phyloP scores from a whole-genome alignment of 2,329 filamentous ascomycete genomes.

The Penicillium sp. region DNA sequence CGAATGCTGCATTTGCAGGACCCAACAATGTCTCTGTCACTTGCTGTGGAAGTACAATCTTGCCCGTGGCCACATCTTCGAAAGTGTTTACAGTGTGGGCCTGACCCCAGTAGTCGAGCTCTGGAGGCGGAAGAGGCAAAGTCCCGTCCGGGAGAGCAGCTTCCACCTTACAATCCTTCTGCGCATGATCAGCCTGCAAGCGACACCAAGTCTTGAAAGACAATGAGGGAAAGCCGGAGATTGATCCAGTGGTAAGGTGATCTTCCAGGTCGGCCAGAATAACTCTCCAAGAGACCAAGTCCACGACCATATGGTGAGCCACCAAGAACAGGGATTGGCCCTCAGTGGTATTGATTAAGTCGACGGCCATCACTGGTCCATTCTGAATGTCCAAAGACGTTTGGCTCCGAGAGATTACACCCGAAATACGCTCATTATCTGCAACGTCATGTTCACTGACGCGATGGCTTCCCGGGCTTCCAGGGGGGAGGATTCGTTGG shows the following conservation, averaged over 20 bases:
- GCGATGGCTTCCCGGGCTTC: neutral
- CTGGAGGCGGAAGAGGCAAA: neutral
- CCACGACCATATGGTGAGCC: constrained; percentile 24
- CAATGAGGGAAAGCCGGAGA: neutral
- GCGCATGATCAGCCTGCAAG: neutral
- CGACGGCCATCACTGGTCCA: constrained; percentile 19
- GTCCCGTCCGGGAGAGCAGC: neutral
- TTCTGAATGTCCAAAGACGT: neutral
- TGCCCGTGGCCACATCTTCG: neutral
- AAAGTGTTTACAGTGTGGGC: neutral
- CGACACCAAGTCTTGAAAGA: constrained; percentile 2
- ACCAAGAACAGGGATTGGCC: constrained; percentile 20
- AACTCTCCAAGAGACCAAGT: constrained; percentile 27
- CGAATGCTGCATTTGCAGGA: neutral
- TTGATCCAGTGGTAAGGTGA: neutral
- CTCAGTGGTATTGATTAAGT: constrained; percentile 14
- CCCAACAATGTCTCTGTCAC: neutral
- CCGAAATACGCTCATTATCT: neutral
- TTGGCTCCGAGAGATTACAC: constrained; percentile 1
- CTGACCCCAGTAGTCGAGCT: neutral
- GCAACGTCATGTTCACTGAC: neutral
- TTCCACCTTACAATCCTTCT: neutral
- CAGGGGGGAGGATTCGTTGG: neutral
- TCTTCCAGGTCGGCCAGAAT: constrained; percentile 10
- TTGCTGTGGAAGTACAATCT: neutral